Conservation (phyloP, 2,329 filamentous ascomycete genomes). For the Fonsecaea pedrosoi region DNA sequence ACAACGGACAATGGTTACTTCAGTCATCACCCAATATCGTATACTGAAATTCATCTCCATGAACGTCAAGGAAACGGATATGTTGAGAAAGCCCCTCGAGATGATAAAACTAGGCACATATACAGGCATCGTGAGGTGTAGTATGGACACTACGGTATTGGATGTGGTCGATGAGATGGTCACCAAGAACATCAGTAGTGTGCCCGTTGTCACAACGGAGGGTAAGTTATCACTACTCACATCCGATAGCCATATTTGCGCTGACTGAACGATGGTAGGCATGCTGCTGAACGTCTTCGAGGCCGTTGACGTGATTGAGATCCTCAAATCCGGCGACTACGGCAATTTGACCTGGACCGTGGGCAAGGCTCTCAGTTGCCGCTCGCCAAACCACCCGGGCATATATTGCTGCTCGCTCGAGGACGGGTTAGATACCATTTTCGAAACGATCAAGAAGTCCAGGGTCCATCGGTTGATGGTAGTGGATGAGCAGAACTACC, state of each 20-base stretch:
- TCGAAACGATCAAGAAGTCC: slow-evolving; percentile 94
- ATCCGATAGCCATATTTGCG: background rate
- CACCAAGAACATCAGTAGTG: slow-evolving; percentile 88
- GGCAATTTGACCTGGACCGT: slow-evolving; percentile 87
- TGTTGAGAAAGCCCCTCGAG: slow-evolving; percentile 83
- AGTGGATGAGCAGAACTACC: slow-evolving; percentile 84
- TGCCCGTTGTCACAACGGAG: slow-evolving; percentile 86
- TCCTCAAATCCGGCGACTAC: slow-evolving; percentile 92
- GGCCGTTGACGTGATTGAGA: slow-evolving; percentile 93
- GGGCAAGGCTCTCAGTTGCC: slow-evolving; percentile 69
- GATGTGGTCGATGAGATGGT: slow-evolving; percentile 95
- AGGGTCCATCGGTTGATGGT: slow-evolving; percentile 92
- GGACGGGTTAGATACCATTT: slow-evolving; percentile 92
- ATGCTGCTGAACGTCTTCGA: slow-evolving; percentile 94
- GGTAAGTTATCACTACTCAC: slow-evolving; percentile 47
- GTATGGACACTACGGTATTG: slow-evolving; percentile 89
- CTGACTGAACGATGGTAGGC: slow-evolving; percentile 48
- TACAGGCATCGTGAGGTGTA: slow-evolving; percentile 76
- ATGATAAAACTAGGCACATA: slow-evolving; percentile 89
- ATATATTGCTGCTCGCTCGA: slow-evolving; percentile 95
- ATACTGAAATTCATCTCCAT: slow-evolving; percentile 99
- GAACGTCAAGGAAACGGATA: slow-evolving; percentile 86
- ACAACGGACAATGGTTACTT: slow-evolving; percentile 87
- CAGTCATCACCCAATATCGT: slow-evolving; percentile 96
- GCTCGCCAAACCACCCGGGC: slow-evolving; percentile 78